A percentile compares a stretch with the other conserved stretches of the same genome.
phyloP scores from a whole-genome alignment of 2,329 filamentous ascomycete genomes.

The Phyllosticta ampelicida region DNA sequence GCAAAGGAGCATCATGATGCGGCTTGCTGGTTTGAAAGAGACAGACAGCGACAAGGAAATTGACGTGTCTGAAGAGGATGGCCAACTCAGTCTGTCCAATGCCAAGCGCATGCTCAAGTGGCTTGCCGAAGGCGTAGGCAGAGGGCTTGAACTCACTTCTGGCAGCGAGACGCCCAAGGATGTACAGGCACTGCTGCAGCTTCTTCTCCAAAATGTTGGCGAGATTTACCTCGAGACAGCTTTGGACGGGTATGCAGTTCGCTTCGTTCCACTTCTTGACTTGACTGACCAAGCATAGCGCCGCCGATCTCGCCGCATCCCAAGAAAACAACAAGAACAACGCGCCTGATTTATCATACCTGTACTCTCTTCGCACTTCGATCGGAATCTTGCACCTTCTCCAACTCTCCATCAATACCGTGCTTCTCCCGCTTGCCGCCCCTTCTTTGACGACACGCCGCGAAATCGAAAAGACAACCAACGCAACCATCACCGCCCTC shows the following conservation, averaged over 20 bases:
- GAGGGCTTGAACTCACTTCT: conserved; percentile 81
- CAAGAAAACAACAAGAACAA: conserved; percentile 68
- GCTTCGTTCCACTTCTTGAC: no score
- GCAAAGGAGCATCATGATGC: conserved; percentile 81
- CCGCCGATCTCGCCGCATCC: conserved; percentile 57
- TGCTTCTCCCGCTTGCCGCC: conserved; percentile 80
- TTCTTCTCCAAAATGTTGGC: conserved; percentile 79
- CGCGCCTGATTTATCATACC: conserved; percentile 79
- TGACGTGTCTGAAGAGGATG: conserved; percentile 84
- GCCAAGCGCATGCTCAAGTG: conserved; percentile 98
- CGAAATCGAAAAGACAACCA: conserved; percentile 77
- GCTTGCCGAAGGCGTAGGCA: conserved; percentile 87
- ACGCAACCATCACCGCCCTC: conserved; percentile 60
- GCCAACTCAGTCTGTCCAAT: conserved; percentile 67
- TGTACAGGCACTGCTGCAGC: conserved; percentile 70
- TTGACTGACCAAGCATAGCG: conserved; percentile 15
- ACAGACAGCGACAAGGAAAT: conserved; percentile 72
- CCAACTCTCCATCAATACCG: conserved; percentile 80
- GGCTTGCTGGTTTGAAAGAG: conserved; percentile 72
- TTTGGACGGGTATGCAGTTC: conserved; percentile 43
- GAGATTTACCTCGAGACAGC: conserved; percentile 63
- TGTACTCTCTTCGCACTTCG: conserved; percentile 66
- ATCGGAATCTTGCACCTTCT: conserved; percentile 89
- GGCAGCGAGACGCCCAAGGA: conserved; percentile 88
- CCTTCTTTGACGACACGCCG: conserved; percentile 82